phyloP scores from a whole-genome alignment of 2,329 filamentous ascomycete species.

The Colletotrichum kahawae region DNA sequence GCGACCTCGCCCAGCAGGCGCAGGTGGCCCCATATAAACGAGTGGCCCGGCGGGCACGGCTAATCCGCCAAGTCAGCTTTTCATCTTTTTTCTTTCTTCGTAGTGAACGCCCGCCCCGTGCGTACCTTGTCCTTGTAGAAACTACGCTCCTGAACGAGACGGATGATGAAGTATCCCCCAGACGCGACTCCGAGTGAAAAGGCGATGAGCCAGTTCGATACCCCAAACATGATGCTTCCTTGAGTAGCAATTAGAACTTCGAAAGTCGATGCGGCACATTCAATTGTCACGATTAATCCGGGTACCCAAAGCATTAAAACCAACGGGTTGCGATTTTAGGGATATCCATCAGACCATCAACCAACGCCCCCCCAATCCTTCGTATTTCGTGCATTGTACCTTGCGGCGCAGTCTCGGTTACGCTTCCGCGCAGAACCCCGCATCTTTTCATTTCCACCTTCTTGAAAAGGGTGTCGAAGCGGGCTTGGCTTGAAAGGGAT shows the following conservation, averaged over 20 bases:
- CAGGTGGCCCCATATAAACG: slow-evolving; percentile 26
- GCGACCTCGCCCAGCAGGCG: slow-evolving; percentile 20
- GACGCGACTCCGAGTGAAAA: background rate
- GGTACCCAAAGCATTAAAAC: background rate
- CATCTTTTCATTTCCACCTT: background rate
- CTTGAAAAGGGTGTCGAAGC: background rate
- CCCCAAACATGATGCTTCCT: background rate
- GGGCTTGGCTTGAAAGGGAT: background rate
- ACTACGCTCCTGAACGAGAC: background rate
- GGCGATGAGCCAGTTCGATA: background rate
- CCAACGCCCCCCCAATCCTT: background rate
- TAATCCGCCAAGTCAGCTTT: background rate
- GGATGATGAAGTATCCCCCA: background rate
- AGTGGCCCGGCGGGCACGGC: slow-evolving; percentile 20
- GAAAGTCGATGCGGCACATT: too few species aligned
- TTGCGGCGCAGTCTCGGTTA: background rate
- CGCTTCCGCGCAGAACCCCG: background rate
- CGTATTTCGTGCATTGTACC: background rate
- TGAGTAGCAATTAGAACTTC: too few species aligned
- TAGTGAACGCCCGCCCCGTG: background rate
- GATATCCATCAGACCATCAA: background rate
- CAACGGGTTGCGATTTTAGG: background rate
- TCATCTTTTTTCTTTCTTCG: background rate
- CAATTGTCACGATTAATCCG: background rate
- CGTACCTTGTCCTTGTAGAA: slow-evolving; percentile 12